Base-by-base conservation (phyloP, 2,329 filamentous ascomycete species). In the Phialophora tarda region DNA sequence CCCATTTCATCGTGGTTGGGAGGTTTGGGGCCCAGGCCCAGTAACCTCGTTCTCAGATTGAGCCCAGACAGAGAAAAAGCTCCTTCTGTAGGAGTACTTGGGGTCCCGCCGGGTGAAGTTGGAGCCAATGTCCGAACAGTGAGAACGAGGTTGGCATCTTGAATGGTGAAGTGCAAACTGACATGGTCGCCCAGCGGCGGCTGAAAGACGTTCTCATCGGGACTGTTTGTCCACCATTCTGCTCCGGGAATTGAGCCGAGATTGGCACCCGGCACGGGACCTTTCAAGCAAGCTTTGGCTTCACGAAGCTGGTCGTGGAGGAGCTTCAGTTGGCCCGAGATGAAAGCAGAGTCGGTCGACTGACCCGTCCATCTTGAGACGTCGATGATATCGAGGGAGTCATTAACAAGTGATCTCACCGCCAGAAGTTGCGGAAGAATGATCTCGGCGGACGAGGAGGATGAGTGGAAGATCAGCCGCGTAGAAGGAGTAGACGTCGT, bases 1-100 rank as follows among this genome's bases (percentile, higher is more conserved):
- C 94, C 90, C 69, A 89, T 88, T 78, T 98, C 94, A 77, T 93
- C 91, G 76, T 93, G 91, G 71, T 89, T 88, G 1, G 89, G 82
- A 21, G 88, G 82, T 59, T 75, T 76, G 54, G 75, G 73, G 34
- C 62, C 71, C 4, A 75, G 65, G 1, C 81, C 82, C 63, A 82
- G 81, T 11, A 89, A 76, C 24, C 84, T 81, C 65, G 87, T 84
- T 59, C 86, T 82, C 56, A 89, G 75, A 66, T 83, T 85, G 73
- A 89, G 86, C 14, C 84, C 84, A 10, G 82, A 83, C 47, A 83
- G 75, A 0, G 83, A 83, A 68, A 89, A 92, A 71, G 86, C 93
- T 69, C 85, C 85, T 67, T 86, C 91, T 74, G 88, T 89, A 76
- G 87, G 70, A 84, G 78, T 82, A 87, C 74, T 87, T 77, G 74